A percentile compares a stretch with the other conserved stretches of the same genome.
phyloP scores from a whole-genome alignment of 2,329 filamentous ascomycete genomes.

The Chaetothyriales sp. region DNA sequence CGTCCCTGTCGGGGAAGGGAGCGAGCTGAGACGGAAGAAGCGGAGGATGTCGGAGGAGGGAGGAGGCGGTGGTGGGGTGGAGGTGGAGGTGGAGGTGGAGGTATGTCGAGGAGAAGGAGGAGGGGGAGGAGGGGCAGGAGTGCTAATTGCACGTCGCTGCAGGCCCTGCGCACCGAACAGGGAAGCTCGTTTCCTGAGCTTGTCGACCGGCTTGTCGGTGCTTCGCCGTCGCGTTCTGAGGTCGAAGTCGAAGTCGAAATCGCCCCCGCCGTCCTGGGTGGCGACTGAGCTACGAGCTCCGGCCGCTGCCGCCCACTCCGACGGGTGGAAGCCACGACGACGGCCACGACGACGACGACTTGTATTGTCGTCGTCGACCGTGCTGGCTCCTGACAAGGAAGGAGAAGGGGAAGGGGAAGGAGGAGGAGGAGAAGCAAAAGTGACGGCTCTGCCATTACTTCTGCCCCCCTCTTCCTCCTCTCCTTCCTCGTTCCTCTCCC shows the following conservation, averaged over 20 bases:
- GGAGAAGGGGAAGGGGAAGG: background rate
- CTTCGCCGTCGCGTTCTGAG: background rate
- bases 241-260: background rate
- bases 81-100: background rate
- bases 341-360: background rate
- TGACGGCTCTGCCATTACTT: background rate
- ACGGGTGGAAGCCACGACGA: no score
- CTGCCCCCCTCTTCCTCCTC: no score
- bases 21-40: background rate
- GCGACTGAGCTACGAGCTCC: no score
- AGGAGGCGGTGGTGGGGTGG: constrained; percentile 3
- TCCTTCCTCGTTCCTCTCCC: background rate
- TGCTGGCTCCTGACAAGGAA: background rate
- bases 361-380: background rate
- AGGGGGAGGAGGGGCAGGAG: background rate
- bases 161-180: background rate
- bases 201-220: background rate
- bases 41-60: constrained; percentile 1
- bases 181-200: background rate
- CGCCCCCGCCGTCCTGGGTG: no score
- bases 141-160: background rate
- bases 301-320: no score
- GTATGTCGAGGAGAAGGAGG: background rate
- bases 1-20: background rate
- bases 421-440: background rate